Evolutionary conservation across 2,329 filamentous ascomycete species (phyloP).

Genomic region (Grosmannia penicillata): DNA sequence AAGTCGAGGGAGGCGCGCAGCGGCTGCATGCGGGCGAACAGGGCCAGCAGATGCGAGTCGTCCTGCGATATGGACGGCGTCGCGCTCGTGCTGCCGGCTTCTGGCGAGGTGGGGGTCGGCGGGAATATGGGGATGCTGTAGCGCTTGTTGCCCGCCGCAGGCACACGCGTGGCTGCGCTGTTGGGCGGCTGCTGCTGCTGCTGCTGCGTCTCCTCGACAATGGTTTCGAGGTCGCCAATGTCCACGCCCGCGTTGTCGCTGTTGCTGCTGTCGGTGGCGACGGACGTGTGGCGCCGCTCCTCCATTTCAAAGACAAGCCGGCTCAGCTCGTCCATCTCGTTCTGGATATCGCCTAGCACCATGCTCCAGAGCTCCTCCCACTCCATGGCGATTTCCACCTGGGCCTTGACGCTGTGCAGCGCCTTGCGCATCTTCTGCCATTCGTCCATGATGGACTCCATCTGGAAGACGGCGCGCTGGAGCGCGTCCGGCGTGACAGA

Average conservation of each 20-base stretch:
- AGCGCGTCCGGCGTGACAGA: conserved; percentile 58
- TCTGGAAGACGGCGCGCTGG: conserved; percentile 63
- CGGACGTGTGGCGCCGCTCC: conserved; percentile 73
- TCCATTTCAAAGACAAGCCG: conserved; percentile 94
- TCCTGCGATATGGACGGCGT: conserved; percentile 51
- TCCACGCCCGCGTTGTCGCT: conserved; percentile 53
- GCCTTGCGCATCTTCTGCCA: conserved; percentile 73
- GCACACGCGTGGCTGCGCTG: conserved; percentile 26
- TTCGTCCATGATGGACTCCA: conserved; percentile 72
- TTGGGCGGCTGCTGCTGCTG: conserved; percentile 1
- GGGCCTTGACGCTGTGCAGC: conserved; percentile 66
- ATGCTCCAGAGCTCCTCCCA: conserved; percentile 96
- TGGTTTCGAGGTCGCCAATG: conserved; percentile 80
- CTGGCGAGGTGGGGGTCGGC: conserved; percentile 39
- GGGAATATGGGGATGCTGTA: conserved; percentile 55
- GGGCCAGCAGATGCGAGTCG: conserved; percentile 71
- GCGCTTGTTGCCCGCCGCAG: conserved; percentile 40
- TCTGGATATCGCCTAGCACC: conserved; percentile 83
- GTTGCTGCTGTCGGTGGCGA: conserved; percentile 45
- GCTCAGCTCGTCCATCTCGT: conserved; percentile 48
- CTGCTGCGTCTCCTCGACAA: conserved; percentile 72
- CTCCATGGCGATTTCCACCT: conserved; percentile 96
- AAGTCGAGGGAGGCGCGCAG: conserved; percentile 88
- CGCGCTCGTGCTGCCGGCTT: conserved; percentile 18
- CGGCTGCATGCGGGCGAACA: conserved; percentile 93